Evolutionary conservation across 495 filamentous ascomycete genomes (phyloP), one percentile per base, ranked within the genome.

Genomic region (Niebla homalea): DNA sequence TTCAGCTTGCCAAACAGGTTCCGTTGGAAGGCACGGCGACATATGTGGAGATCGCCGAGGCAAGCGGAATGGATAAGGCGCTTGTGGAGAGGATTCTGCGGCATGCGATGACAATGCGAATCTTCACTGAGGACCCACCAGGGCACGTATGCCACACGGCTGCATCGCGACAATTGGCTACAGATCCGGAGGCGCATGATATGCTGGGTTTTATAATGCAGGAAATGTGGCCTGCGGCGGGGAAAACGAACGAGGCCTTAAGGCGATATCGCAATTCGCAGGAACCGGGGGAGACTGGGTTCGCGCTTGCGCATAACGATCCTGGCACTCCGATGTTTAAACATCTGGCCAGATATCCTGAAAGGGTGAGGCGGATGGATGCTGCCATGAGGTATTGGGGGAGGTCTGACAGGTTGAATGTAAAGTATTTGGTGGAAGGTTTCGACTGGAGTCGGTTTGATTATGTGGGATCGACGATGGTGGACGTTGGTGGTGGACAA

Each of bases 401-500:
- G 15, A 68, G 64, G 36, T 74, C 66, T 29, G 71, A 75, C 46
- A 69, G 67, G 5, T 79, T 72, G 52, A 69, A 75, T 52, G 37
- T 75, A 0, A 54, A 61, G 21, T 67, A 74, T 38, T 57, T 78
- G 15, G 52, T 72, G 2, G 56, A 73, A 42, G 52, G 43, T 18
- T 75, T 70, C 56, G 68, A 72, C 52, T 69, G 76, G 43, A 49
- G 51, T 16, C 62, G 63, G 10, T 49, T 75, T 0, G 64, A 73
- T 44, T 20, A 26, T 5, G 26, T 46, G 5, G 66, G 58, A 5
- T 73, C 67, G 1, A 69, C 64, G 0, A 49, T 79, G 29, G 73
- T 77, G 21, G 76, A 81, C 52, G 41, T 81, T 1, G 77, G 77
- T 20, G 77, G 77, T 7, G 70, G 66, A 3, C 65, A 73, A 43